A percentile compares a stretch with the other conserved stretches of the same genome.
Conservation (phyloP, 2,329 filamentous ascomycete genomes). For the Thelonectria discophora region DNA sequence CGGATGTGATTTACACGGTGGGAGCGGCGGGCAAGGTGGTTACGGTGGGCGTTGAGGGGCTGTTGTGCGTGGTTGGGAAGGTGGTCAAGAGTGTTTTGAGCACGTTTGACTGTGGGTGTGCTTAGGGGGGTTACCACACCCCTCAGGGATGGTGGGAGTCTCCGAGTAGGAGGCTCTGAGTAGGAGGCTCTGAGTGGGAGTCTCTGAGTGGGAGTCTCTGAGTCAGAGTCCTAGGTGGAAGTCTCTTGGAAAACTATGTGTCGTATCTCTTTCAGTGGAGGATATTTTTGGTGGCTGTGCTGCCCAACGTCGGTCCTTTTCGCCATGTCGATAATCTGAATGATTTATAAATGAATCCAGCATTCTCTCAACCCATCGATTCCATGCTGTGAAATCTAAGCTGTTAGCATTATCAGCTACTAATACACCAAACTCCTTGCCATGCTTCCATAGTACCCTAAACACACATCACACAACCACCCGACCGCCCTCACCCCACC, state of each 20-base stretch:
- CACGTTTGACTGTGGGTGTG: constrained; percentile 48
- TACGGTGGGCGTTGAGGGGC: constrained; percentile 41
- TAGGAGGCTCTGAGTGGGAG: no score
- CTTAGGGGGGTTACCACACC: constrained; percentile 23
- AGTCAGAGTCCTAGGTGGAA: no score
- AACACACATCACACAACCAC: no score
- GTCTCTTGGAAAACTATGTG: neutral
- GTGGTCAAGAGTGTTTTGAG: constrained; percentile 43
- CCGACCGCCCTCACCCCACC: constrained; percentile 24
- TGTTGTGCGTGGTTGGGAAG: constrained; percentile 48
- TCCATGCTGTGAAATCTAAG: no score
- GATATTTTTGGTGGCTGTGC: constrained; percentile 4
- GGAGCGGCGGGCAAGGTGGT: constrained; percentile 39
- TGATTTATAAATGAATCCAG: constrained; percentile 12
- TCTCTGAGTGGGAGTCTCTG: no score
- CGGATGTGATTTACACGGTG: constrained; percentile 43
- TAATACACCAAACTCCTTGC: no score
- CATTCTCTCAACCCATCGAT: neutral
- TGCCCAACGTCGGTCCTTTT: constrained; percentile 7
- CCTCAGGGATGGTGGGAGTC: neutral
- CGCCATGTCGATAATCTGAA: constrained; percentile 12
- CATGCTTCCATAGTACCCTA: no score
- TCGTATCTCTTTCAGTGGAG: constrained; percentile 4
- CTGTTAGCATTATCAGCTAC: no score
- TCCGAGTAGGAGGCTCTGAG: no score